A percentile compares a stretch with the other conserved stretches of the same genome.
Evolutionary conservation across 1,284 basidiomycete species (phyloP).

Genomic region (Leccinum cinnamomeum): DNA sequence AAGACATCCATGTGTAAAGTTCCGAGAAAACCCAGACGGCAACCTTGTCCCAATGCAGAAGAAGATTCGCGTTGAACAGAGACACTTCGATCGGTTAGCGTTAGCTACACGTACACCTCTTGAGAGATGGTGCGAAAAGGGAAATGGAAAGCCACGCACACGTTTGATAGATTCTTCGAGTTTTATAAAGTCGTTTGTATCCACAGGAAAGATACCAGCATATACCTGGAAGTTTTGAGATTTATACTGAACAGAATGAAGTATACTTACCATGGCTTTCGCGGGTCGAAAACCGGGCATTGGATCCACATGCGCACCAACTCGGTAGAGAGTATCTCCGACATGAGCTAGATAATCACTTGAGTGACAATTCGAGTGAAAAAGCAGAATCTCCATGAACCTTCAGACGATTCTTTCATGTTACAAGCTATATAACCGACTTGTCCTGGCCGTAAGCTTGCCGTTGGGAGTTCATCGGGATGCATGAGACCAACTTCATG

Average conservation of each 20-base stretch:
- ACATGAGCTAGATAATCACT: conserved; percentile 65
- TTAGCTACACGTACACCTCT: conserved; percentile 52
- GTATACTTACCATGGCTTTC: conserved; percentile 80
- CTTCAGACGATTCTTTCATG: conserved; percentile 98
- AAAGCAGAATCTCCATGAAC: conserved; percentile 39
- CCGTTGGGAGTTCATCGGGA: conserved; percentile 80
- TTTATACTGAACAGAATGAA: not conserved
- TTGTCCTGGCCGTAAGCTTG: conserved; percentile 79
- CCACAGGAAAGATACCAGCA: conserved; percentile 93
- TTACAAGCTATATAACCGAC: conserved; percentile 92
- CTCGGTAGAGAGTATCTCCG: conserved; percentile 89
- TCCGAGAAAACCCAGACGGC: conserved; percentile 92
- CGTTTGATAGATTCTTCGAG: conserved; percentile 88
- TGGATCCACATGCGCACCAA: conserved; percentile 76
- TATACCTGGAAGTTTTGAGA: conserved; percentile 63
- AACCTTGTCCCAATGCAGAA: conserved; percentile 93
- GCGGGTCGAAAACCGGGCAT: conserved; percentile 92
- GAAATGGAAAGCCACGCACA: conserved; percentile 44
- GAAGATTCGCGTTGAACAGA: conserved; percentile 93
- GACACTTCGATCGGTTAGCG: conserved; percentile 87
- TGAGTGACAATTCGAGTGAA: conserved; percentile 11
- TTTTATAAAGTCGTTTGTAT: conserved; percentile 89
- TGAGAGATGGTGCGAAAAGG: conserved; percentile 12
- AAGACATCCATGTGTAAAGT: conserved; percentile 98
- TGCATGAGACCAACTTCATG: conserved; percentile 91